A percentile compares a stretch with the other conserved stretches of the same genome.
phyloP scores from a whole-genome alignment of 257 asterid genomes.

The Ilex asprella region DNA sequence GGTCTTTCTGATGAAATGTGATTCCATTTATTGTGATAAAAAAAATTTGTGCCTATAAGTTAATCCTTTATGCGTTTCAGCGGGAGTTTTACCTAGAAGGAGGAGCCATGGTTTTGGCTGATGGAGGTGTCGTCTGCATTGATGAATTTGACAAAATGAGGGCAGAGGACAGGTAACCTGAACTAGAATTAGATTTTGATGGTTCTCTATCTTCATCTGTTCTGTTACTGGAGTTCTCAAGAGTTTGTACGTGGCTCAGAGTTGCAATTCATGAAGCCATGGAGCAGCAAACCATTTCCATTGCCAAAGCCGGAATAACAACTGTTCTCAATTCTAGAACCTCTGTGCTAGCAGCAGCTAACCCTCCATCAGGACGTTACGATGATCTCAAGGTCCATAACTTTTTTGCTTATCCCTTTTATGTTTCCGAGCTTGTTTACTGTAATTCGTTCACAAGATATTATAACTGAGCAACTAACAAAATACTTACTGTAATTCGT shows the following conservation, averaged over 20 bases:
- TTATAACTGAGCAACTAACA: slow-evolving; percentile 19
- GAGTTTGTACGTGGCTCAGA: slow-evolving; percentile 34
- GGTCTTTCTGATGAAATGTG: slow-evolving; percentile 5
- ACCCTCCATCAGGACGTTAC: slow-evolving; percentile 98
- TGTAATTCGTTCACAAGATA: slow-evolving; percentile 3
- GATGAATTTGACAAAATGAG: slow-evolving; percentile 99
- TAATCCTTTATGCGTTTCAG: slow-evolving; percentile 33
- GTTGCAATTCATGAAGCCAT: slow-evolving; percentile 99
- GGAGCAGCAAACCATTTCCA: slow-evolving; percentile 99
- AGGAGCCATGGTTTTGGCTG: slow-evolving; percentile 99
- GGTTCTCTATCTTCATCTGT: slow-evolving; percentile 3
- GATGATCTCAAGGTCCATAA: slow-evolving; percentile 85
- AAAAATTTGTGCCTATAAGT: slow-evolving; percentile 1
- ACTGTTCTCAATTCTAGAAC: slow-evolving; percentile 99
- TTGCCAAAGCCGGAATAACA: slow-evolving; percentile 99
- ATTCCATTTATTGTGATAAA: slow-evolving; percentile 3
- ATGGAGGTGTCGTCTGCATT: slow-evolving; percentile 98
- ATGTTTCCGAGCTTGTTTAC: neutral
- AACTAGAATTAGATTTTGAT: slow-evolving; percentile 7
- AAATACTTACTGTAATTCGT: slow-evolving; percentile 10
- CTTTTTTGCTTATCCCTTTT: neutral
- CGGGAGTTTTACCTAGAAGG: slow-evolving; percentile 98
- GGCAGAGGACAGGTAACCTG: slow-evolving; percentile 82
- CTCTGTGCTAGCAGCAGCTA: slow-evolving; percentile 98
- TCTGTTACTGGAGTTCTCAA: slow-evolving; percentile 14